Evolutionary conservation across 495 filamentous ascomycete species (phyloP).

Genomic region (Lasiosphaeria hispida): DNA sequence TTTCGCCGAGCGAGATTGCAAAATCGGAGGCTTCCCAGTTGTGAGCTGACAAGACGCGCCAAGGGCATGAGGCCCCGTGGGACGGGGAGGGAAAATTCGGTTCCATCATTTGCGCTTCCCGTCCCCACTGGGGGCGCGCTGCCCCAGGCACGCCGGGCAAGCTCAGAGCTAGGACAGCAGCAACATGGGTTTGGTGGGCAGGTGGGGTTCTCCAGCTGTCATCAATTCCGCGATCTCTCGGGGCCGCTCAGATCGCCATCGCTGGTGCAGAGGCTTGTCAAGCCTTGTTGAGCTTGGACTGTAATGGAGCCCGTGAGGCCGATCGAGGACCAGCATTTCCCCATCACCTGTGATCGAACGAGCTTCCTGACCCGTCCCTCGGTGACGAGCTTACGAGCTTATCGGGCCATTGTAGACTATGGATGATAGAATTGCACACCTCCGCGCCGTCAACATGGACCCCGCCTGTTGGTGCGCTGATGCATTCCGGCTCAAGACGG

Average conservation of each 20-base stretch:
- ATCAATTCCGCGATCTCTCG: not conserved
- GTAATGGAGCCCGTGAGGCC: not conserved
- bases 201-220: not conserved
- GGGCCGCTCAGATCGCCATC: too few relatives aligned
- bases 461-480: too few relatives aligned
- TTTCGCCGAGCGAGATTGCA: conserved; percentile 24
- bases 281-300: not conserved
- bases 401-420: not conserved
- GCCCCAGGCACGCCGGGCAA: too few relatives aligned
- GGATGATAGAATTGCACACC: not conserved
- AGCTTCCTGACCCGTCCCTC: conserved; percentile 6
- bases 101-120: too few relatives aligned
- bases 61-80: not conserved
- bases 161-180: not conserved
- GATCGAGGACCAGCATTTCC: not conserved
- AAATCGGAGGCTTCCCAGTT: not conserved
- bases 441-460: too few relatives aligned
- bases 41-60: not conserved
- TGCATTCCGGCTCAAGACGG: too few relatives aligned
- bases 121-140: too few relatives aligned
- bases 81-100: too few relatives aligned
- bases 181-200: not conserved
- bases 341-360: not conserved
- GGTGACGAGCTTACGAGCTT: not conserved
- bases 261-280: too few relatives aligned